Conservation (phyloP, 192 early-diverging fungal genomes). For the Backusella parvicylindrica region DNA sequence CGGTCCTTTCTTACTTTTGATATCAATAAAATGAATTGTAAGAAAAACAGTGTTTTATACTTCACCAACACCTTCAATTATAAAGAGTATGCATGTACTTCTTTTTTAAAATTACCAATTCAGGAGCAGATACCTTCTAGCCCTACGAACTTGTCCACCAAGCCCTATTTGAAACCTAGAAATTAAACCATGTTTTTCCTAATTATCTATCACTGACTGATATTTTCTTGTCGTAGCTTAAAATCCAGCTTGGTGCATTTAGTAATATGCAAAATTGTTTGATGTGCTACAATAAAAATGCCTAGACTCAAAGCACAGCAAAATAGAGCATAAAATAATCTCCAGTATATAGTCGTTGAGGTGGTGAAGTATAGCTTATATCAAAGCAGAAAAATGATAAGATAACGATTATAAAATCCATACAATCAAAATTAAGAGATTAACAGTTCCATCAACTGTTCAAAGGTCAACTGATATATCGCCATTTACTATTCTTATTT, state of each 20-base stretch:
- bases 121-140: too few relatives aligned
- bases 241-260: too few relatives aligned
- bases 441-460: neutral
- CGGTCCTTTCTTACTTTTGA: too few relatives aligned
- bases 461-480: neutral
- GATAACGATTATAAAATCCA: neutral
- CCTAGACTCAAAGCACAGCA: neutral
- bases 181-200: neutral
- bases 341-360: neutral
- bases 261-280: neutral
- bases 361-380: neutral
- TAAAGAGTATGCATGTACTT: too few relatives aligned
- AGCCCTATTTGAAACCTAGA: neutral
- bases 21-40: too few relatives aligned
- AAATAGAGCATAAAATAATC: neutral
- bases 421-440: neutral
- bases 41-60: too few relatives aligned
- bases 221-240: too few relatives aligned
- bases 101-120: too few relatives aligned
- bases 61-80: too few relatives aligned
- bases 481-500: neutral
- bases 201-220: too few relatives aligned
- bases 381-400: neutral
- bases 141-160: neutral
- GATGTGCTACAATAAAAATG: neutral